These are phyloP conservation scores for Malus hybrid DNA, from an alignment of 331 rosid genomes.

Conservation along the genomic window DNA sequence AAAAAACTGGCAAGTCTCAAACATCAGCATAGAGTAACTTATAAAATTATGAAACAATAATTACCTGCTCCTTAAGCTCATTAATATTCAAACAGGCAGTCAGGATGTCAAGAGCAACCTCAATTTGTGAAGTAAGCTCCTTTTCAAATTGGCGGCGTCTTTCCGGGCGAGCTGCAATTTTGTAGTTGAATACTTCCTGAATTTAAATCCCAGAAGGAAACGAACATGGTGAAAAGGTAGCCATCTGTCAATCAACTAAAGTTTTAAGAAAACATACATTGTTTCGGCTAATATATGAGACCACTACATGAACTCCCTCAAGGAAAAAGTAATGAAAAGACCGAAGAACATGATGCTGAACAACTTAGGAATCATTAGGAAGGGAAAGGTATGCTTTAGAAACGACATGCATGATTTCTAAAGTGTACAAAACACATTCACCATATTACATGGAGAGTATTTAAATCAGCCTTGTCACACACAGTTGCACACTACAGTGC, in stretches of 20 bases:
- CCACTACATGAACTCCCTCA: neutral
- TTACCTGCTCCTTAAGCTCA: constrained; percentile 97
- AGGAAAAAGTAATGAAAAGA: neutral
- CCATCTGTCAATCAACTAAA: neutral
- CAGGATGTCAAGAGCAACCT: constrained; percentile 80
- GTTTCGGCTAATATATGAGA: neutral
- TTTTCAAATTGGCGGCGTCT: constrained; percentile 96
- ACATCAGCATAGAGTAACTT: constrained; percentile 1
- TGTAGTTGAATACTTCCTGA: constrained; percentile 89
- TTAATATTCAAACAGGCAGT: constrained; percentile 82
- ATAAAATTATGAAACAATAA: neutral
- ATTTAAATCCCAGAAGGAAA: constrained; percentile 23
- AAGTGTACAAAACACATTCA: neutral
- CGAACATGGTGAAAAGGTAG: neutral
- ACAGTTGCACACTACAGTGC: neutral
- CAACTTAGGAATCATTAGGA: neutral
- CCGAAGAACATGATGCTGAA: neutral
- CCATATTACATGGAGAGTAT: neutral
- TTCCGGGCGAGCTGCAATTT: constrained; percentile 98
- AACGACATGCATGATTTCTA: neutral
- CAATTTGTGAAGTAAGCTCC: constrained; percentile 92
- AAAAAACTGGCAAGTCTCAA: neutral
- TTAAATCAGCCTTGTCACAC: neutral
- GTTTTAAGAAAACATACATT: neutral
- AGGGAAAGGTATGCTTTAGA: neutral